Conservation (phyloP, 2,329 filamentous ascomycete genomes). For the Ophiognomonia clavigignenti-juglandacearum region DNA sequence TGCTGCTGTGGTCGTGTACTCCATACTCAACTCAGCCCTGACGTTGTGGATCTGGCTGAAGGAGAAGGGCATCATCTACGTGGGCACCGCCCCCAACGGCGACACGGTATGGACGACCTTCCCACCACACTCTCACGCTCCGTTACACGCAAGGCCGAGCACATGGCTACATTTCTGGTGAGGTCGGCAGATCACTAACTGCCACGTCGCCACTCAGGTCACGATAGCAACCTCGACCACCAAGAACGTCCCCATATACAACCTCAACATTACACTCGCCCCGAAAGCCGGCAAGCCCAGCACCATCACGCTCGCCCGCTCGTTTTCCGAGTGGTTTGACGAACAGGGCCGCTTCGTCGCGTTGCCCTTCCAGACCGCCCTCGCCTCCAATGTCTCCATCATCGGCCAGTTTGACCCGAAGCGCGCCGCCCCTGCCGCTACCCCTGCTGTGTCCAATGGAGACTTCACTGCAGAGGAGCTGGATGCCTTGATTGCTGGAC, state of each 20-base stretch:
- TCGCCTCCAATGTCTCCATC: slow-evolving; percentile 62
- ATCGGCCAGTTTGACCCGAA: slow-evolving; percentile 64
- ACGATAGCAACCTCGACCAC: slow-evolving; percentile 66
- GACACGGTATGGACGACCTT: slow-evolving; percentile 48
- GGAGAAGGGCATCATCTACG: slow-evolving; percentile 78
- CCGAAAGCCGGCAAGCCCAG: slow-evolving; percentile 28
- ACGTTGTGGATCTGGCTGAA: slow-evolving; percentile 81
- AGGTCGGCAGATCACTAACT: background rate
- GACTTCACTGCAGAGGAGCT: slow-evolving; percentile 40
- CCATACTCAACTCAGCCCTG: slow-evolving; percentile 69
- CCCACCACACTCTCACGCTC: background rate
- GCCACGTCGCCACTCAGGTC: slow-evolving; percentile 46
- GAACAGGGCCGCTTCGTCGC: slow-evolving; percentile 65
- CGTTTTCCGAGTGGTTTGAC: slow-evolving; percentile 77
- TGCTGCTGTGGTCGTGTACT: slow-evolving; percentile 74
- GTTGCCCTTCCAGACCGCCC: slow-evolving; percentile 71
- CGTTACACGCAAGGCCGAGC: slow-evolving; percentile 1
- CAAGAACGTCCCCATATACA: slow-evolving; percentile 80
- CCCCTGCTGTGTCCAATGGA: slow-evolving; percentile 30
- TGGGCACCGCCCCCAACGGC: slow-evolving; percentile 62
- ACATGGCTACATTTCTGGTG: background rate
- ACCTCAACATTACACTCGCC: slow-evolving; percentile 60
- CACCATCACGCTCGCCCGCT: slow-evolving; percentile 51
- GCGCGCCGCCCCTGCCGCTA: slow-evolving; percentile 33
- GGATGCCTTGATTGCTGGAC: slow-evolving; percentile 39